Evolutionary conservation across 2,329 filamentous ascomycete species (phyloP).

Genomic region (Curvularia hawaiiensis): DNA sequence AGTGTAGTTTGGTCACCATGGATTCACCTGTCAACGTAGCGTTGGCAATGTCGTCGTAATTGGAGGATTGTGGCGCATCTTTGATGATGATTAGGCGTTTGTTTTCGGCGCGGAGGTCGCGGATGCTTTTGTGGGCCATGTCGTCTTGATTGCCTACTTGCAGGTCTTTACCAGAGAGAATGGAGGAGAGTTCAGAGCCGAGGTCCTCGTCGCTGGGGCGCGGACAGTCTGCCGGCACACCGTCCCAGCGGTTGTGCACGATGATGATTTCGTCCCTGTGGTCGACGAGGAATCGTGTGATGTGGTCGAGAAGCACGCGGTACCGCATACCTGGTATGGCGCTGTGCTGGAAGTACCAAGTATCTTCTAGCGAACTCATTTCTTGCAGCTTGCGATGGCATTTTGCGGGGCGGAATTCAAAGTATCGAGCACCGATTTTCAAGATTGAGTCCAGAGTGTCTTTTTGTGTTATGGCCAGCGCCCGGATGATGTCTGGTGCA

Average conservation of each 20-base stretch:
- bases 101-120: conserved; percentile 29
- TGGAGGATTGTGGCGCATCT: conserved; percentile 34
- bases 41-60: conserved; percentile 42
- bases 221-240: conserved; percentile 55
- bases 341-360: conserved; percentile 58
- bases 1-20: conserved; percentile 34
- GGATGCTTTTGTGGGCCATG: conserved; percentile 32
- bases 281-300: conserved; percentile 50
- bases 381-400: conserved; percentile 51
- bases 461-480: conserved; percentile 59
- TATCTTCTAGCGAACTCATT: conserved; percentile 49
- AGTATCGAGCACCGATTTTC: conserved; percentile 56
- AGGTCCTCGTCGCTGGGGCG: conserved; percentile 52
- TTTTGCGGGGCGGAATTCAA: conserved; percentile 59
- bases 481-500: conserved; percentile 53
- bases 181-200: conserved; percentile 38
- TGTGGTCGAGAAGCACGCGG: conserved; percentile 49
- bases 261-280: conserved; percentile 56
- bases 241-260: conserved; percentile 58
- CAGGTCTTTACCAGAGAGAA: conserved; percentile 28
- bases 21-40: conserved; percentile 39
- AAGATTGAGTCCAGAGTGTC: conserved; percentile 54
- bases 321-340: conserved; percentile 59
- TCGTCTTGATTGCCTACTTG: conserved; percentile 32
- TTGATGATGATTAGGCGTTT: conserved; percentile 37